Evolutionary conservation across 108 stramenopile genomes (phyloP).

Genomic region (Discostella pseudostelligera): DNA sequence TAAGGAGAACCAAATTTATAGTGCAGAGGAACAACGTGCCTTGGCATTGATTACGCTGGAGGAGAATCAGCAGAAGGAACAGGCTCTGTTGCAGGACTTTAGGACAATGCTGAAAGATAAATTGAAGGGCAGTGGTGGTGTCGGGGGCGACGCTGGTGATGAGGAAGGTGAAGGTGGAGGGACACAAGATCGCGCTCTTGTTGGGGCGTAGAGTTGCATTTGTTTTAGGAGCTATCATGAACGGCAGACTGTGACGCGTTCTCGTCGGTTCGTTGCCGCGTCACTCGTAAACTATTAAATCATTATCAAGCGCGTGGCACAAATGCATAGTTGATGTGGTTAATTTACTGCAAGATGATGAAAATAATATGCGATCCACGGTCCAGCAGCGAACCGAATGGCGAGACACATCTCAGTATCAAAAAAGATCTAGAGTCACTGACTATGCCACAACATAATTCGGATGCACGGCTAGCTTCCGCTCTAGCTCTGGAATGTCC

Average conservation of each 20-base stretch:
- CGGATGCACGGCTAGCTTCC: constrained; percentile 80
- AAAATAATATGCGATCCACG: too few species aligned
- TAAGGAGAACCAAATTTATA: constrained; percentile 99
- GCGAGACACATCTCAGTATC: too few species aligned
- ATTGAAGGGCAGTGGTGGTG: constrained; percentile 31
- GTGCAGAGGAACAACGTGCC: constrained; percentile 96
- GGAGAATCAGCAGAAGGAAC: constrained; percentile 97
- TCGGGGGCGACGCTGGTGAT: constrained; percentile 17
- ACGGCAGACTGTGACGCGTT: too few species aligned
- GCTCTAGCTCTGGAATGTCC: constrained; percentile 54
- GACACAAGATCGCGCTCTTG: background rate
- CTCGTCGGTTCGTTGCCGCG: too few species aligned
- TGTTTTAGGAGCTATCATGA: too few species aligned
- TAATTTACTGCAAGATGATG: too few species aligned
- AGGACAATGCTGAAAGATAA: constrained; percentile 82
- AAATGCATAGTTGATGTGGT: too few species aligned
- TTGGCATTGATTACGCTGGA: constrained; percentile 96
- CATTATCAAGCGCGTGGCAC: too few species aligned
- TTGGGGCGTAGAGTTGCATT: constrained; percentile 3
- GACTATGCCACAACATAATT: constrained; percentile 60
- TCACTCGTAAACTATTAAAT: too few species aligned
- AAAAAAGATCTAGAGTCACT: too few species aligned
- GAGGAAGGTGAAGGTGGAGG: constrained; percentile 5
- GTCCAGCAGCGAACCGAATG: too few species aligned
- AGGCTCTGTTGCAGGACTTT: constrained; percentile 92